Conservation (phyloP, 2,329 filamentous ascomycete species). For the Pleochaeta shiraiana region DNA sequence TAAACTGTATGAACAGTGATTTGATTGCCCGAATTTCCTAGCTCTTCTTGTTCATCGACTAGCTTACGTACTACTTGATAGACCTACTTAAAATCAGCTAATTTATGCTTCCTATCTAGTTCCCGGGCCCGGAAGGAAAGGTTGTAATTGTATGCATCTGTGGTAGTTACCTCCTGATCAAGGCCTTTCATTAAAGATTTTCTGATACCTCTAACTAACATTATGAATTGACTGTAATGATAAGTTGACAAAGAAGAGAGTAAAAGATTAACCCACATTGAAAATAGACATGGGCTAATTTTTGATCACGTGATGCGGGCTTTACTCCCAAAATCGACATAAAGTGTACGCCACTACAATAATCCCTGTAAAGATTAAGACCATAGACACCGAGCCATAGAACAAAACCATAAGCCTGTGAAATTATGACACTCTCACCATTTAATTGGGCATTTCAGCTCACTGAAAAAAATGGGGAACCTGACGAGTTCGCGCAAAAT, state of each 20-base stretch:
- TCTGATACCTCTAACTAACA: slow-evolving; percentile 19
- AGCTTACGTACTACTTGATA: slow-evolving; percentile 63
- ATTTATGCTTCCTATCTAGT: slow-evolving; percentile 3
- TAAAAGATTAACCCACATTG: too few species aligned
- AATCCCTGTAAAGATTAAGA: too few species aligned
- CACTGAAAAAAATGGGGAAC: slow-evolving; percentile 34
- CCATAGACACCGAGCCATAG: not conserved
- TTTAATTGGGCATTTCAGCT: not conserved
- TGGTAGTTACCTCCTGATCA: slow-evolving; percentile 33
- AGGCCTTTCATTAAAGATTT: slow-evolving; percentile 31
- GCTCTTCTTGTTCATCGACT: slow-evolving; percentile 38
- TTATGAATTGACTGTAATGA: too few species aligned
- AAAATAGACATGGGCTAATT: too few species aligned
- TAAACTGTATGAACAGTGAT: slow-evolving; percentile 44
- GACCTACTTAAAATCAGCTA: slow-evolving; percentile 24
- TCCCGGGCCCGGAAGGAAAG: not conserved
- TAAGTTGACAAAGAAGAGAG: too few species aligned
- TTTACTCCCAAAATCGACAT: too few species aligned
- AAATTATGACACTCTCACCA: slow-evolving; percentile 5
- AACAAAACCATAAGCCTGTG: not conserved
- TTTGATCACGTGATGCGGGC: too few species aligned
- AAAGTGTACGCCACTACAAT: too few species aligned
- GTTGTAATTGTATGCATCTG: not conserved
- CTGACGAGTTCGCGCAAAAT: slow-evolving; percentile 40
- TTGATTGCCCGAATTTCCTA: slow-evolving; percentile 25